These are phyloP conservation scores for Exophiala viscosa DNA, from an alignment of 2,329 filamentous ascomycete genomes.

Conservation along the genomic window DNA sequence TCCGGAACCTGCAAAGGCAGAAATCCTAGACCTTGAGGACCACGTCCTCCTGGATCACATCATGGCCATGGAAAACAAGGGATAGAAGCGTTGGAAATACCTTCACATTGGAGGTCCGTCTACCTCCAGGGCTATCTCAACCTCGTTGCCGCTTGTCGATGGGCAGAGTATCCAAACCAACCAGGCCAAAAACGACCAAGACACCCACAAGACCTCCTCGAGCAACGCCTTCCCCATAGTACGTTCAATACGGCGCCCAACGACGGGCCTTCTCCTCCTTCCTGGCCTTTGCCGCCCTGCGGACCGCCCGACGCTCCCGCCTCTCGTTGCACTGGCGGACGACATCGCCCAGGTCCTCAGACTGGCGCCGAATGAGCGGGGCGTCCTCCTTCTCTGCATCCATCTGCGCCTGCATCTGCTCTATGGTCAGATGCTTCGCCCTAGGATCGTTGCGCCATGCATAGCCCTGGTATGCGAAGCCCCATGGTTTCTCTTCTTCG, in stretches of 20 bases:
- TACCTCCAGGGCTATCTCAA: background rate
- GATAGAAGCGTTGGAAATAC: too few species aligned
- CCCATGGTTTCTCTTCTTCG: too few species aligned
- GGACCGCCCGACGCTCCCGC: background rate
- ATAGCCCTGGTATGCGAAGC: too few species aligned
- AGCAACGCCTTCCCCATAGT: background rate
- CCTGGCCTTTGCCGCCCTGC: background rate
- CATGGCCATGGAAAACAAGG: background rate
- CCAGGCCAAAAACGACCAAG: background rate
- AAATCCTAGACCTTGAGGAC: background rate
- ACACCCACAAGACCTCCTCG: background rate
- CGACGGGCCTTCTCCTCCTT: background rate
- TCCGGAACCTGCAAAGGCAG: background rate
- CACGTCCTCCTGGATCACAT: background rate
- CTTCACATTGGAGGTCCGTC: background rate
- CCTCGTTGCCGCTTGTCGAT: too few species aligned
- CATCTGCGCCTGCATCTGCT: too few species aligned
- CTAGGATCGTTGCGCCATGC: too few species aligned
- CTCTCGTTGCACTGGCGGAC: background rate
- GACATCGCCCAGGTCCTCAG: background rate
- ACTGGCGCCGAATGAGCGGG: background rate
- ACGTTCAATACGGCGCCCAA: background rate
- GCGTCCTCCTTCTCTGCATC: background rate
- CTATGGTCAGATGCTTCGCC: too few species aligned
- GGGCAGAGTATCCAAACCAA: too few species aligned